Percentiles rank a stretch among this genome's conserved stretches.
These are phyloP conservation scores for Spergularia marina DNA, from an alignment of 148 eudicot species.

Conservation along the genomic window DNA sequence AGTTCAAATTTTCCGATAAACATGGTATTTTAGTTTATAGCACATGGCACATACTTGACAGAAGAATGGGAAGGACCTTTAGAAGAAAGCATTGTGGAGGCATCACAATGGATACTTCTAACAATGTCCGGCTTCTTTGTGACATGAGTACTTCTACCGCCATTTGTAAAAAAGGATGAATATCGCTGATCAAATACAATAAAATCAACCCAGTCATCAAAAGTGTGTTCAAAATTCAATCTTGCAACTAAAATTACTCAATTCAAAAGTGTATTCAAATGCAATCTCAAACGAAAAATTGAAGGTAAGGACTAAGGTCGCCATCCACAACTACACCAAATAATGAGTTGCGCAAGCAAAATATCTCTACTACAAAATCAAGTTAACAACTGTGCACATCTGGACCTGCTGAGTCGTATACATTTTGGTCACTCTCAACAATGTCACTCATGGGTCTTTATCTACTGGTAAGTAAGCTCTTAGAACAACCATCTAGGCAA, in stretches of 20 bases:
- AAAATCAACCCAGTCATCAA: slow-evolving; percentile 11
- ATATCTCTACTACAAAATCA: neutral
- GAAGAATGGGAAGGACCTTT: slow-evolving; percentile 16
- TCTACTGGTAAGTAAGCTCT: neutral
- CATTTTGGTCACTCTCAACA: too few species aligned
- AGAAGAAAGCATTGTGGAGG: slow-evolving; percentile 27
- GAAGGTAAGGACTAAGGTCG: neutral
- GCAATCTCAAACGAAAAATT: neutral
- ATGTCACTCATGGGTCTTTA: neutral
- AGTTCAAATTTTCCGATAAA: slow-evolving; percentile 1
- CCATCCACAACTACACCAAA: too few species aligned
- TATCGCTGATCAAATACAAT: slow-evolving; percentile 9
- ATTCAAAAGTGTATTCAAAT: slow-evolving; percentile 7
- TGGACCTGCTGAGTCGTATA: too few species aligned
- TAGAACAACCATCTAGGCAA: neutral
- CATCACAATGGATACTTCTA: slow-evolving; percentile 30
- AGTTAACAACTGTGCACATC: too few species aligned
- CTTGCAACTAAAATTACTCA: neutral
- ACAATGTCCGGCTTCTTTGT: slow-evolving; percentile 16
- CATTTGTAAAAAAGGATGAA: slow-evolving; percentile 19
- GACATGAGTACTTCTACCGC: slow-evolving; percentile 4
- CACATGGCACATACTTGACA: slow-evolving; percentile 23
- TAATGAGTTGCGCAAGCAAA: neutral
- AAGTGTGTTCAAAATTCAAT: slow-evolving; percentile 9
- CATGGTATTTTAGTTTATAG: slow-evolving; percentile 4